Evolutionary conservation across 768 basidiomycete genomes (phyloP).

Genomic region (Multifurca ochricompacta): DNA sequence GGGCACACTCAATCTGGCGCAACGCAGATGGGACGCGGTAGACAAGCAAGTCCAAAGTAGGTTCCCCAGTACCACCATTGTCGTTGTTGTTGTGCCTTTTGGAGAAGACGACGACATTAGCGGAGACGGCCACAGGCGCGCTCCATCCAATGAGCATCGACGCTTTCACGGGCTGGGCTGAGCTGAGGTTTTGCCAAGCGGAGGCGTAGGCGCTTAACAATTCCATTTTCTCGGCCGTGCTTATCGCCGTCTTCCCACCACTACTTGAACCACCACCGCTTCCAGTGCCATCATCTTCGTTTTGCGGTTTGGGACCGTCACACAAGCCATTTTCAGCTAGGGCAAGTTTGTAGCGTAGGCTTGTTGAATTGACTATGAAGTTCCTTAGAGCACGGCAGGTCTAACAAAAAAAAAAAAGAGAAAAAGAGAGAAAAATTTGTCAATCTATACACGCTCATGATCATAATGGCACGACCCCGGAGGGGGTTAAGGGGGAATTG

Average conservation of each 20-base stretch:
- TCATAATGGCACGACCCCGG: no score
- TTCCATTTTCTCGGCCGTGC: neutral
- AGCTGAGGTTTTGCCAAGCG: neutral
- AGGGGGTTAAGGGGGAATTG: neutral
- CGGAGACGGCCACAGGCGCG: neutral
- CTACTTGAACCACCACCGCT: no score
- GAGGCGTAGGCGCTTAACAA: neutral
- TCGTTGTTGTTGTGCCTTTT: neutral
- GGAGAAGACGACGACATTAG: neutral
- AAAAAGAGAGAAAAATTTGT: neutral
- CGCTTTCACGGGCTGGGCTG: neutral
- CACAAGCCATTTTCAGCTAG: constrained; percentile 1
- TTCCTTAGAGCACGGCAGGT: neutral
- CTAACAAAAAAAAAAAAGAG: neutral
- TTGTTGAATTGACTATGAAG: neutral
- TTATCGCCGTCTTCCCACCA: no score
- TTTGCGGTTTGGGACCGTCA: neutral
- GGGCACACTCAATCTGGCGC: neutral
- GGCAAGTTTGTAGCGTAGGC: constrained; percentile 10
- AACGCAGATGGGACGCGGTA: neutral
- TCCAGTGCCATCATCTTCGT: no score
- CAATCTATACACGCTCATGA: neutral
- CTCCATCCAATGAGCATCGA: neutral
- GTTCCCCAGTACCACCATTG: neutral
- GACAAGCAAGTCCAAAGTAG: neutral